Evolutionary conservation across 306 rosid species (phyloP).

Genomic region (Elaeagnus macrophylla): DNA sequence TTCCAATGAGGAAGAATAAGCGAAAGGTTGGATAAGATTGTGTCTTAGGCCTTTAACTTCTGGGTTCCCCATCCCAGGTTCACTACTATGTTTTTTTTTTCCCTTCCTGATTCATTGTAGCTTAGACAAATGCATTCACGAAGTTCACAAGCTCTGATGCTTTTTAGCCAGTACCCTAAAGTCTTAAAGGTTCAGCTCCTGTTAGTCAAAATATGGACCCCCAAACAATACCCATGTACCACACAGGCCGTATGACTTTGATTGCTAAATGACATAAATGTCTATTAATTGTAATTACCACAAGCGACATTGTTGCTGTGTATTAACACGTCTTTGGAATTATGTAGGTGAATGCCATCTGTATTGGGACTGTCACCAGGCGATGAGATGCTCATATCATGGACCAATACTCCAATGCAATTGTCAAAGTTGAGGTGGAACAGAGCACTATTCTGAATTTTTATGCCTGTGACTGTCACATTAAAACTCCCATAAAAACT

Average conservation of each 20-base stretch:
- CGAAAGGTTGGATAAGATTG: conserved; percentile 30
- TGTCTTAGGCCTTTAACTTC: neutral
- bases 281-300: conserved; percentile 26
- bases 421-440: conserved; percentile 58
- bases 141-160: neutral
- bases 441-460: conserved; percentile 63
- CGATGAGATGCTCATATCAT: conserved; percentile 32
- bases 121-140: conserved; percentile 4
- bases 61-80: conserved; percentile 16
- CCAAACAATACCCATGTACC: neutral
- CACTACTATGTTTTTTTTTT: neutral
- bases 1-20: neutral
- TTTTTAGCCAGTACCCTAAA: neutral
- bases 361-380: conserved; percentile 76
- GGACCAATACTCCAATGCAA: conserved; percentile 52
- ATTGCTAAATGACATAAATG: neutral
- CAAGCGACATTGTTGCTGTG: conserved; percentile 48
- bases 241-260: neutral
- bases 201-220: neutral
- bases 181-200: neutral
- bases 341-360: conserved; percentile 74
- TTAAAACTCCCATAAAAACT: conserved; percentile 63
- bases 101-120: neutral
- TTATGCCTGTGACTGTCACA: conserved; percentile 55
- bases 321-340: conserved; percentile 42